Evolutionary conservation across 495 filamentous ascomycete genomes (phyloP), one percentile per base, ranked within the genome.

Genomic region (Chaetomium fimeti): DNA sequence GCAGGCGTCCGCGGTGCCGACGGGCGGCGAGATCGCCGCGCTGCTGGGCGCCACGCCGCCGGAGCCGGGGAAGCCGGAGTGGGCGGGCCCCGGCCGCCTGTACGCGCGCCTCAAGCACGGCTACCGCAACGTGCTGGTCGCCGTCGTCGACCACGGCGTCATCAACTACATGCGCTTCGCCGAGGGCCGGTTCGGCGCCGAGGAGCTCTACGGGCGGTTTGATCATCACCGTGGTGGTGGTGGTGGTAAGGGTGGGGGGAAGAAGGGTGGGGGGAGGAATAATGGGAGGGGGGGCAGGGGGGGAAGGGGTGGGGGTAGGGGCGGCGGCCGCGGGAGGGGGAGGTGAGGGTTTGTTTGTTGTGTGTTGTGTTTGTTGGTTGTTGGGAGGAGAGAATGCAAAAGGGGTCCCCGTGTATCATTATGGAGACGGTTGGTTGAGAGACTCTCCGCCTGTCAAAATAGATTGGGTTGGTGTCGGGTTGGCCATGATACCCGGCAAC

Each of bases 81-180:
- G 79, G 77, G 78, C 76, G 59, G 78, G 81, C 0, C 76, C 80
- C 57, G 70, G 70, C 0, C 68, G 73, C 27, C 57, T 81, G 55
- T 92, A 91, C 66, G 79, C 81, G 63, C 82, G 89, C n/a, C 74
- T 97, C 63, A 92, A 89, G 70, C 87, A 97, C 61, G 94, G 91
- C 15, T 88, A 90, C 71, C 83, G 92, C 63, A 92, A 90, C 73
- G 91, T 92, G 8, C 78, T 97, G 55, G 68, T 98, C 20, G 94
- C 93, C 0, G 85, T 98, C 6, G 91, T 96, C 11, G 94, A 98
- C 71, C 83, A 91, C 61, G 94, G 94, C 0, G 81, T 98, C 32
- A 88, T 92, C 36, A 97, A 92, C 71, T 98, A 91, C 72, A 75
- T 97, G 55, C 83, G 89, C 42, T 77, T 96, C 59, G 86, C 81